These are phyloP conservation scores for Arthrocladium fulminans DNA, from an alignment of 2,329 filamentous ascomycete species.

Conservation along the genomic window DNA sequence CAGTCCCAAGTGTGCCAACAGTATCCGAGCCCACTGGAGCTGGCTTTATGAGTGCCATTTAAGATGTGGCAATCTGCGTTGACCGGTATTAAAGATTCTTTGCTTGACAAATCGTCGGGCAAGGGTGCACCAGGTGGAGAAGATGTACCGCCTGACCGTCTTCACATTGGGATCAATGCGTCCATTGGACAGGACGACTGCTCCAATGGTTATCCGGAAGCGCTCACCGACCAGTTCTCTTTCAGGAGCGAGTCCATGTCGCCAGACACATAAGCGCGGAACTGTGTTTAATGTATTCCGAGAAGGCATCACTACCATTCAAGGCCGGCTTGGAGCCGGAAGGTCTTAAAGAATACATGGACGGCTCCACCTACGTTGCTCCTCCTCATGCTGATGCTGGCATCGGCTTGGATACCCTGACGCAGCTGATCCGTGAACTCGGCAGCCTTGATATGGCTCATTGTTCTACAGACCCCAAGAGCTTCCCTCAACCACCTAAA, in stretches of 20 bases:
- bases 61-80: conserved; percentile 79
- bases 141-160: conserved; percentile 51
- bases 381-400: conserved; percentile 73
- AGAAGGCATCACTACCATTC: conserved; percentile 64
- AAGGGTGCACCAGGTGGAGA: conserved; percentile 56
- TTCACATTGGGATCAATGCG: conserved; percentile 49
- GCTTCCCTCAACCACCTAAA: no score
- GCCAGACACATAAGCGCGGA: conserved; percentile 49
- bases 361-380: conserved; percentile 67
- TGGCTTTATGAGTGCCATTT: conserved; percentile 69
- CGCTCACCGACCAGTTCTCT: conserved; percentile 32
- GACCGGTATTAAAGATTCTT: conserved; percentile 67
- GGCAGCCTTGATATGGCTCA: no score
- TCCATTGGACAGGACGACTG: conserved; percentile 15
- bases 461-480: no score
- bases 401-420: no score
- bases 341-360: conserved; percentile 25
- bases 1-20: conserved; percentile 29
- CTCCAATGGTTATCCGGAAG: conserved; percentile 22
- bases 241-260: conserved; percentile 59
- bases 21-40: conserved; percentile 33
- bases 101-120: conserved; percentile 50
- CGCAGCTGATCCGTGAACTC: no score
- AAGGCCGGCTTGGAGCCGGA: conserved; percentile 56
- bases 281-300: conserved; percentile 70